These are phyloP conservation scores for Scheffersomyces lignicola DNA, from an alignment of 1,139 yeast species.

Conservation along the genomic window DNA sequence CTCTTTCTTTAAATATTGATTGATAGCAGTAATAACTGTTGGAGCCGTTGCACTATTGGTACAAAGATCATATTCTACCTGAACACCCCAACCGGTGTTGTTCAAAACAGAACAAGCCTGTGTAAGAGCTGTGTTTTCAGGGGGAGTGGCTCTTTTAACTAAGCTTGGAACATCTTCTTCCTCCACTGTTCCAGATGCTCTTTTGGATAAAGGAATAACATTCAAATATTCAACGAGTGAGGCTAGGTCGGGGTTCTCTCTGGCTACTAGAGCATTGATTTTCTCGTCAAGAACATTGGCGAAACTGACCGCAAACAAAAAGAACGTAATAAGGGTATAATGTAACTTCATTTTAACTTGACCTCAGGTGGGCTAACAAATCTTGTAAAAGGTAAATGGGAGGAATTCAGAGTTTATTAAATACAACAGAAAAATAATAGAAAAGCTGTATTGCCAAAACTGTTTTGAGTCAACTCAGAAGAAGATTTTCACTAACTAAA, in stretches of 20 bases:
- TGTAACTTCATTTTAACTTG: constrained; percentile 12
- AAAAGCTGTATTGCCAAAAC: too few species aligned
- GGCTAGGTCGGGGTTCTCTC: background rate
- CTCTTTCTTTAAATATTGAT: constrained; percentile 21
- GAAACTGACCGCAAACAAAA: constrained; percentile 11
- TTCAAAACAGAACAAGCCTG: constrained; percentile 27
- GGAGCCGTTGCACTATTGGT: constrained; percentile 23
- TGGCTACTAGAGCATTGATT: constrained; percentile 2
- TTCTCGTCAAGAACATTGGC: constrained; percentile 8
- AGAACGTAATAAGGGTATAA: constrained; percentile 11
- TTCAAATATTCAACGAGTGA: background rate
- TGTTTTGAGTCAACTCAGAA: too few species aligned
- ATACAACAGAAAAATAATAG: too few species aligned
- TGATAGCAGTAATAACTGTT: constrained; percentile 21
- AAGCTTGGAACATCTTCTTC: constrained; percentile 8
- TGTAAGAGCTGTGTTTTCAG: constrained; percentile 20
- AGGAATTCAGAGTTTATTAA: too few species aligned
- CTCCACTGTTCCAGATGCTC: constrained; percentile 5
- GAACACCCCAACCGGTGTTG: constrained; percentile 26
- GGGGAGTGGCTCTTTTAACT: constrained; percentile 21
- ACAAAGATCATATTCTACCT: constrained; percentile 22
- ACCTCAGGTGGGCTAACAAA: too few species aligned
- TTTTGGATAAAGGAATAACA: constrained; percentile 3
- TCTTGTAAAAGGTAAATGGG: too few species aligned
- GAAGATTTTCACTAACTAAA: too few species aligned